phyloP scores from a whole-genome alignment of 192 early-diverging fungal species.

The Kappamyces sp. region DNA sequence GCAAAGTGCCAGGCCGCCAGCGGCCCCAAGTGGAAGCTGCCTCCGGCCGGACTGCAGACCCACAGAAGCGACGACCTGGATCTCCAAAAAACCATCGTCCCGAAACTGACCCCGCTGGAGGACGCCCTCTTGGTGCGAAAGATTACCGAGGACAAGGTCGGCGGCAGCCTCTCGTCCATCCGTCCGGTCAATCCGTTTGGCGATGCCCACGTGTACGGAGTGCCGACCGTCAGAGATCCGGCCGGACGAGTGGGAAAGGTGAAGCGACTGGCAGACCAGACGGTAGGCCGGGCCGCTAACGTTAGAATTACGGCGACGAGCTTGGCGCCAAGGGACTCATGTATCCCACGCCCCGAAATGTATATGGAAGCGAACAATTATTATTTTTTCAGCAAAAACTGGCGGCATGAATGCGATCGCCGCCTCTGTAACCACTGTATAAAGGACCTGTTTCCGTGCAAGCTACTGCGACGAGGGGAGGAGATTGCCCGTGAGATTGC shows the following conservation, averaged over 20 bases:
- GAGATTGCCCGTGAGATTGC: too few relatives aligned
- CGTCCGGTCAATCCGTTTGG: neutral
- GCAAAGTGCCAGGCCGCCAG: neutral
- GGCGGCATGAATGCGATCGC: too few relatives aligned
- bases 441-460: too few relatives aligned
- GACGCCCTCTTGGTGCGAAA: slow-evolving; percentile 13
- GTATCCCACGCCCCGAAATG: slow-evolving; percentile 33
- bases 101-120: slow-evolving; percentile 2
- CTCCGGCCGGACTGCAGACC: slow-evolving; percentile 11
- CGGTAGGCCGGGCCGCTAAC: neutral
- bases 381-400: neutral
- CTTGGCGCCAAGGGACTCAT: slow-evolving; percentile 30
- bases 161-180: slow-evolving; percentile 2
- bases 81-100: slow-evolving; percentile 13
- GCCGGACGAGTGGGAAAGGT: slow-evolving; percentile 17
- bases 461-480: too few relatives aligned
- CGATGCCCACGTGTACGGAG: slow-evolving; percentile 31
- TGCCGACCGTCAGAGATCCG: slow-evolving; percentile 31
- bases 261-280: slow-evolving; percentile 31
- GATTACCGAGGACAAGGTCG: slow-evolving; percentile 16
- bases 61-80: slow-evolving; percentile 5
- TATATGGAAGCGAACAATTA: slow-evolving; percentile 23
- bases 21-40: slow-evolving; percentile 10
- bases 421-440: too few relatives aligned
- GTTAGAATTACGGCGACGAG: slow-evolving; percentile 36